Base-by-base conservation (phyloP, 805 yeast species). In the Ascoidea tarda region DNA sequence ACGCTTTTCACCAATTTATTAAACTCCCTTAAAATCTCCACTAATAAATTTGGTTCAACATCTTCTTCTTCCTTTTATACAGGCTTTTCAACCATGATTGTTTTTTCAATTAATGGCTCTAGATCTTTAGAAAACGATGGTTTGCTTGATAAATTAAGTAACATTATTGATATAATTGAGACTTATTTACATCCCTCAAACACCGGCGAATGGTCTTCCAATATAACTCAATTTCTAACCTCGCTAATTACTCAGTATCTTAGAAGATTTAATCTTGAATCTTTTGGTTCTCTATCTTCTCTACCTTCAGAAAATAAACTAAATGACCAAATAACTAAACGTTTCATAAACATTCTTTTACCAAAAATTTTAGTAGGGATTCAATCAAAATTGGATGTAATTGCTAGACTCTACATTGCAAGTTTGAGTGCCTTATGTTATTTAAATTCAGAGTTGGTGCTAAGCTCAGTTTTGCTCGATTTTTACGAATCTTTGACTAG, bases 181-280 rank as follows among this genome's bases (percentile, higher is more conserved):
- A 86, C 96, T 16, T 87, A 83, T 66, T 82, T 81, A 3, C 97
- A 93, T 64, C 99, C 99, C 5, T 89, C 98, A 0, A 90, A 90
- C 63, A 66, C 73, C n/a, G 98, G 96, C 0, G 74, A 75, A n/a
- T 90, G 98, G 97, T 77, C 95, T 0, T 66, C 75, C 32, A 69
- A 82, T 5, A 76, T 91, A 33, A 74, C 95, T 0, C 78, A 78
- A 53, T 74, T 86, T 32, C 69, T 85, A n/a, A 74, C 76, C 55
- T 75, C 79, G 48, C 67, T 87, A 51, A 75, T 81, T 0, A 70
- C 74, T 50, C 76, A 76, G 57, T 81, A 79, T 54, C 87, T 82
- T 60, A 75, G 76, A 51, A 72, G 95, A 59, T 68, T 63, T 46
- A 67, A 73, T 51, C 66, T 71, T 51, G 90, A 84, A 59, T 65